Percentiles rank a stretch among this genome's conserved stretches.
Conservation (phyloP, 768 basidiomycete genomes). For the Kwoniella dejecticola region DNA sequence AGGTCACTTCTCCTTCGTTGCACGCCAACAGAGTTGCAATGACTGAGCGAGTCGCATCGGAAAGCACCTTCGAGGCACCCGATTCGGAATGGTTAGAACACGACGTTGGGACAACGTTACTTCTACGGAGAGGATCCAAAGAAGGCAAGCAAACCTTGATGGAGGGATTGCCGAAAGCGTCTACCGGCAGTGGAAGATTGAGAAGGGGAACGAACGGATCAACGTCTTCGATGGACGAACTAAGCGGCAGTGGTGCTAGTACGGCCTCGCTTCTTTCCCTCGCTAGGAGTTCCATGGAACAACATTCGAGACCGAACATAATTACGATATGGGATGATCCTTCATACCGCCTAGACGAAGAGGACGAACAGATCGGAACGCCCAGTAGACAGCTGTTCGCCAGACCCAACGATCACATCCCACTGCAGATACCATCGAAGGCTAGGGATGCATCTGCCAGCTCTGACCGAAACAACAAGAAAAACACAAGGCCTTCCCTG, state of each 20-base stretch:
- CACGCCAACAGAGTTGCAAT: slow-evolving; percentile 3
- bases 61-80: slow-evolving; percentile 15
- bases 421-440: slow-evolving; percentile 22
- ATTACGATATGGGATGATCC: slow-evolving; percentile 35
- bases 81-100: slow-evolving; percentile 33
- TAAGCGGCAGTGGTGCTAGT: slow-evolving; percentile 38
- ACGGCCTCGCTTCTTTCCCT: slow-evolving; percentile 35
- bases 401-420: slow-evolving; percentile 2
- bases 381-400: slow-evolving; percentile 35
- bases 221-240: slow-evolving; percentile 39
- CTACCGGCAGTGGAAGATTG: not conserved
- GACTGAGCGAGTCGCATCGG: slow-evolving; percentile 10
- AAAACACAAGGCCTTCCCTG: slow-evolving; percentile 9
- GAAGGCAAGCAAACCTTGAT: not conserved
- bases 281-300: slow-evolving; percentile 39
- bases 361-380: slow-evolving; percentile 26
- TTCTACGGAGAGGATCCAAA: not conserved
- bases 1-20: slow-evolving; percentile 16
- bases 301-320: slow-evolving; percentile 28
- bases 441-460: not conserved
- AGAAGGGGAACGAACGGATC: slow-evolving; percentile 40
- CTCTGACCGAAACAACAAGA: not conserved
- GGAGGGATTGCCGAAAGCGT: slow-evolving; percentile 10
- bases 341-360: slow-evolving; percentile 3
- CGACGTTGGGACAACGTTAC: slow-evolving; percentile 28